phyloP scores from a whole-genome alignment of 495 filamentous ascomycete genomes.

The Coniosporium apollinis region DNA sequence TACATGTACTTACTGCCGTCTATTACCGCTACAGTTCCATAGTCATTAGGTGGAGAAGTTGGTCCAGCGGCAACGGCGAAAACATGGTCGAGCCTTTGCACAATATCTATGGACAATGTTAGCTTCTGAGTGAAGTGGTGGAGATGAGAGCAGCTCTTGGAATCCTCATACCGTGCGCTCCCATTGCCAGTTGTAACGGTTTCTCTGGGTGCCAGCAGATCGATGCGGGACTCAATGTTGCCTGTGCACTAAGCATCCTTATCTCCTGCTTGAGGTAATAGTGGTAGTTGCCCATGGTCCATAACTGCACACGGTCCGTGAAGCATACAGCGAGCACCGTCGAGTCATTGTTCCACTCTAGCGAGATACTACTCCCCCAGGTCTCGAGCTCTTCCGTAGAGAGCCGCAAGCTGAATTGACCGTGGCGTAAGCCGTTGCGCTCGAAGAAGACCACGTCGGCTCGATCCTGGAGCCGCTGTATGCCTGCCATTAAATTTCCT shows the following conservation, averaged over 20 bases:
- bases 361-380: constrained; percentile 37
- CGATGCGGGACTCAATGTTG: too few species aligned
- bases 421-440: constrained; percentile 85
- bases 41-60: constrained; percentile 52
- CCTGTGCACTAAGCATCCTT: constrained; percentile 3
- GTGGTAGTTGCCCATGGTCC: constrained; percentile 94
- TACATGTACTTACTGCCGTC: constrained; percentile 47
- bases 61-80: constrained; percentile 52
- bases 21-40: constrained; percentile 70
- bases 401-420: constrained; percentile 65
- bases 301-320: constrained; percentile 66
- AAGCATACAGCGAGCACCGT: constrained; percentile 72
- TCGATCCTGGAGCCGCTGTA: constrained; percentile 51
- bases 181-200: constrained; percentile 40
- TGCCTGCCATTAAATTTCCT: constrained; percentile 74
- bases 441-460: constrained; percentile 93
- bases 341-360: constrained; percentile 85
- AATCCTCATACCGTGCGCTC: too few species aligned
- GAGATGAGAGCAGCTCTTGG: too few species aligned
- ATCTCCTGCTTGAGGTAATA: constrained; percentile 96
- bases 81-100: constrained; percentile 50
- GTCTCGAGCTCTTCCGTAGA: constrained; percentile 39
- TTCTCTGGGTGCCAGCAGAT: constrained; percentile 77
- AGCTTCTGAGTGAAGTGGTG: too few species aligned
- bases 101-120: too few species aligned